phyloP scores from a whole-genome alignment of 192 early-diverging fungal species.

The Rhizoclosmatium globosum region DNA sequence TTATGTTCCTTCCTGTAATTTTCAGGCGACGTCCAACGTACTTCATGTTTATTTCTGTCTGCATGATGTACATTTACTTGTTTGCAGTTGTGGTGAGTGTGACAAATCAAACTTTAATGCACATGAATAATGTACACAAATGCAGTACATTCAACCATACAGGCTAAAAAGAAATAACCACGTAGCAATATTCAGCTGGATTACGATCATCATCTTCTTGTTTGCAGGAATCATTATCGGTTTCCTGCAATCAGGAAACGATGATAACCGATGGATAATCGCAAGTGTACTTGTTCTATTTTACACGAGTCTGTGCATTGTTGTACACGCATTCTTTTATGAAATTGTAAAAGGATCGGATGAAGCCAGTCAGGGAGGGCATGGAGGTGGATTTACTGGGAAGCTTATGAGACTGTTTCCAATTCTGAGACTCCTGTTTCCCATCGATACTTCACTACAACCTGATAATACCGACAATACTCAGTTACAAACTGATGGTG shows the following conservation, averaged over 20 bases:
- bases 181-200: slow-evolving; percentile 27
- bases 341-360: slow-evolving; percentile 23
- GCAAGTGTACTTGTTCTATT: slow-evolving; percentile 2
- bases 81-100: slow-evolving; percentile 27
- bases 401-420: not conserved
- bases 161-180: slow-evolving; percentile 19
- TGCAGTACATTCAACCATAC: slow-evolving; percentile 15
- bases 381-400: not conserved
- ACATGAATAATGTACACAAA: not conserved
- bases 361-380: not conserved
- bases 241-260: slow-evolving; percentile 7
- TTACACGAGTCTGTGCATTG: slow-evolving; percentile 14
- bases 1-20: slow-evolving; percentile 28
- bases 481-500: not conserved
- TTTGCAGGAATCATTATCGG: slow-evolving; percentile 33
- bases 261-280: slow-evolving; percentile 25
- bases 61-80: slow-evolving; percentile 30
- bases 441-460: not conserved
- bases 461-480: not conserved
- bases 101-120: not conserved
- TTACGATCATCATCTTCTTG: slow-evolving; percentile 27
- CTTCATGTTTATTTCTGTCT: slow-evolving; percentile 26
- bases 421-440: slow-evolving; percentile 6
- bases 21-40: slow-evolving; percentile 18
- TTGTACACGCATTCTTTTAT: slow-evolving; percentile 13